Evolutionary conservation across 164 flowering plant genomes (phyloP).

Genomic region (Taxillus chinensis): DNA sequence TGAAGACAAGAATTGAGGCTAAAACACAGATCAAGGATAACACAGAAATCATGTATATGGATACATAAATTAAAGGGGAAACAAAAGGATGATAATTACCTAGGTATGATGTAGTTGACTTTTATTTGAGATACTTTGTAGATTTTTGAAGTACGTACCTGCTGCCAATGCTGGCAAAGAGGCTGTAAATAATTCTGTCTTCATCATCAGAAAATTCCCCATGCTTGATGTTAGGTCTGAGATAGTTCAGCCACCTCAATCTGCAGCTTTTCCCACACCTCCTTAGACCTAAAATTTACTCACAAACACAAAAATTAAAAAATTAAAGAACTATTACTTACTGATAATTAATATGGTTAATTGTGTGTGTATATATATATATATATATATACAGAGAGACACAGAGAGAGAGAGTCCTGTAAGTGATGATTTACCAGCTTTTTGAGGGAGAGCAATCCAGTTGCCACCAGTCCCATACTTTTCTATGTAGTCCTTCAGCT

Average conservation of each 20-base stretch:
- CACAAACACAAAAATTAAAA: background rate
- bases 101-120: too few relatives aligned
- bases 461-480: conserved; percentile 2
- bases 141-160: background rate
- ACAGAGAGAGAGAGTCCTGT: background rate
- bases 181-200: background rate
- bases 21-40: too few relatives aligned
- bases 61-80: too few relatives aligned
- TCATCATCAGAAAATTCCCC: background rate
- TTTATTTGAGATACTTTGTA: too few relatives aligned
- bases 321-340: too few relatives aligned
- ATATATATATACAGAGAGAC: too few relatives aligned
- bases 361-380: too few relatives aligned
- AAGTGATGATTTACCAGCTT: background rate
- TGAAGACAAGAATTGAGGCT: too few relatives aligned
- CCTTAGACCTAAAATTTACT: background rate
- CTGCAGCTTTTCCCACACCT: background rate
- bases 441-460: conserved; percentile 1
- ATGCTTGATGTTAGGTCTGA: background rate
- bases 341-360: too few relatives aligned
- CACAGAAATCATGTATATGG: too few relatives aligned
- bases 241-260: background rate
- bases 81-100: too few relatives aligned
- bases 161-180: background rate
- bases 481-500: background rate